Evolutionary conservation across 1,284 basidiomycete species (phyloP), one percentile per base, ranked within the genome.

Genomic region (Stygiomarasmius scandens): DNA sequence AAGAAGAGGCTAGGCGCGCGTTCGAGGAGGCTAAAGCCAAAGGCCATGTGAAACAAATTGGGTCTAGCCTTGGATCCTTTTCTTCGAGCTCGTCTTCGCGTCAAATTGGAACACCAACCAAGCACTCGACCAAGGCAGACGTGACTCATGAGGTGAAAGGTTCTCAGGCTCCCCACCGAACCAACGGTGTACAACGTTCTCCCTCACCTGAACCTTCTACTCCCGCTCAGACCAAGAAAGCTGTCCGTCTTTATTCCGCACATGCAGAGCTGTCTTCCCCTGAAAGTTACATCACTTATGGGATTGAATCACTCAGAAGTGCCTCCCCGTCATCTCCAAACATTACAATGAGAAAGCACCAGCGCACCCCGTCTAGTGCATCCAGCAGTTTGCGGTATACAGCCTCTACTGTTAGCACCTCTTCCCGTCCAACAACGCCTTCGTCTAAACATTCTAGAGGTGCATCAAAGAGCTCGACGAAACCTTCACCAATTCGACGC

Each of bases 1-100:
- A 71, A 56, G 71, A 67, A n/a, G 76, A 82, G 58, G 84, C 83
- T 1, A 25, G 52, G 24, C 63, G 61, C 8, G 72, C 66, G n/a
- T 85, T 77, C 64, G 59, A 70, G 19, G 69, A 67, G n/a, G 77
- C 66, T 45, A 43, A 58, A 43, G 56, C 61, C 10, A 67, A 58
- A 54, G 61, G 63, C 45, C 49, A 63, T 43, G 55, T 58, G 29
- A 54, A 41, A 16, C 25, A 43, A 23, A 19, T 61, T 11, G 47
- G 43, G 19, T 52, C 49, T 19, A 23, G 23, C 25, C 24, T 22
- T n/a, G 8, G 14, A 16, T 9, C 8, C n/a, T 8, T 8, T 34
- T 34, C 32, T 34, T 34, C 32, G 8, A 41, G 38, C 29, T 32
- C 29, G 29, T 6, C 5, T 12, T 32, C 29, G 16, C 38, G n/a